Evolutionary conservation across 2,329 filamentous ascomycete species (phyloP), one percentile per base, ranked within the genome.

Genomic region (Periglandula ipomoeae): DNA sequence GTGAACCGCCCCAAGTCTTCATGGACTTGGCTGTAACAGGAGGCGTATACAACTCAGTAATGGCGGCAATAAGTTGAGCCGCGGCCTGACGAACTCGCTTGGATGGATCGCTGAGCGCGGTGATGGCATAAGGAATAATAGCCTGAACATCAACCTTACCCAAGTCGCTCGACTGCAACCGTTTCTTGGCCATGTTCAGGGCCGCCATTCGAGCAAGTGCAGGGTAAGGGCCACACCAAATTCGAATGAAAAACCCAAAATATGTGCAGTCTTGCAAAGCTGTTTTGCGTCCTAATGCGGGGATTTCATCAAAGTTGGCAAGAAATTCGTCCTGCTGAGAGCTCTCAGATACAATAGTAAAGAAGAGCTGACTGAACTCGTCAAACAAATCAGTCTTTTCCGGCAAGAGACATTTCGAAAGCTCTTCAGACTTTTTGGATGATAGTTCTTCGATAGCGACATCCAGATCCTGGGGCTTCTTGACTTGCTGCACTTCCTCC

Each of bases 41-140:
- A 0, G 60, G 55, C 20, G 64, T 67, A 56, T 80, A 80, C 3
- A 74, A 61, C 8, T 65, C 64, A 11, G 74, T 71, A 11, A 90
- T 59, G 3, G 77, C 70, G 23, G 78, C 67, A 27, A 88, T 62
- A 27, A 90, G 72, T 46, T 84, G 78, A 20, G 84, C 82, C 19
- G 89, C 86, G 45, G 87, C 82, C 53, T 82, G 81, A 40, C 90
- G 84, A 38, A 95, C 84, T 53, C 81, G 81, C 53, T 84, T 82
- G 1, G 87, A 87, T 5, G 81, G 69, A 62, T 97, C 91, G 22
- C 80, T 74, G 17, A 97, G 75, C 20, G 85, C 86, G 34, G 78
- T 73, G 41, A 96, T 69, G 27, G 84, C 72, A 66, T 95, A 96
- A 2, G 91, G 91, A n/a, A 95, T 61, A 17, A 96, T 64, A 10